Conservation (phyloP, 2,329 filamentous ascomycete genomes). For the Neonectria sp. region DNA sequence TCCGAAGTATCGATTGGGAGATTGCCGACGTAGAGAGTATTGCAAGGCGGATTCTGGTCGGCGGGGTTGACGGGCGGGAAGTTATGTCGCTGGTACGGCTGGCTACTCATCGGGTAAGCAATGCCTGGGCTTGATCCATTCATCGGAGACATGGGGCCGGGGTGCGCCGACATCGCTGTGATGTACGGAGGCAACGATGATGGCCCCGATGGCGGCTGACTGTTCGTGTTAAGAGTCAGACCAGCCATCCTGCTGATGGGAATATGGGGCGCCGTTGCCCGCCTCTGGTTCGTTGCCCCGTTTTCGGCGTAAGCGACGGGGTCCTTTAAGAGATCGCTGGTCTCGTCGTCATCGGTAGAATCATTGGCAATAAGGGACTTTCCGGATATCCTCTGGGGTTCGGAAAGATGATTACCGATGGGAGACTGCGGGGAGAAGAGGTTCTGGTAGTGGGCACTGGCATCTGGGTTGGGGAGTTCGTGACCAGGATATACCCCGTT, state of each 20-base stretch:
- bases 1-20: slow-evolving; percentile 93
- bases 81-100: slow-evolving; percentile 74
- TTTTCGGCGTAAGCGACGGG: slow-evolving; percentile 81
- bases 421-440: slow-evolving; percentile 83
- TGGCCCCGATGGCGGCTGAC: slow-evolving; percentile 61
- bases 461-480: slow-evolving; percentile 73
- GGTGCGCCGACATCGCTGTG: slow-evolving; percentile 57
- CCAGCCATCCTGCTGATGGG: slow-evolving; percentile 78
- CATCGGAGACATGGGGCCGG: slow-evolving; percentile 69
- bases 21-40: slow-evolving; percentile 98
- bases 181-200: slow-evolving; percentile 68
- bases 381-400: slow-evolving; percentile 72
- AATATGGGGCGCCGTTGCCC: slow-evolving; percentile 80
- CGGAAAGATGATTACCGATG: slow-evolving; percentile 78
- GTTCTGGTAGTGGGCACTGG: slow-evolving; percentile 69
- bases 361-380: slow-evolving; percentile 83
- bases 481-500: slow-evolving; percentile 66
- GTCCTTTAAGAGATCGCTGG: slow-evolving; percentile 79
- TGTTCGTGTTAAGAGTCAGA: slow-evolving; percentile 79
- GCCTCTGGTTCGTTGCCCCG: slow-evolving; percentile 64
- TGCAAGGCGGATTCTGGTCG: slow-evolving; percentile 97
- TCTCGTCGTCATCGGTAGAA: slow-evolving; percentile 76
- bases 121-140: slow-evolving; percentile 55
- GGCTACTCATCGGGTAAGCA: slow-evolving; percentile 56
- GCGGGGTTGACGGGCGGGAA: slow-evolving; percentile 93